A percentile compares a stretch with the other conserved stretches of the same genome.
phyloP scores from a whole-genome alignment of 495 filamentous ascomycete genomes.

The Podospora anserina region DNA sequence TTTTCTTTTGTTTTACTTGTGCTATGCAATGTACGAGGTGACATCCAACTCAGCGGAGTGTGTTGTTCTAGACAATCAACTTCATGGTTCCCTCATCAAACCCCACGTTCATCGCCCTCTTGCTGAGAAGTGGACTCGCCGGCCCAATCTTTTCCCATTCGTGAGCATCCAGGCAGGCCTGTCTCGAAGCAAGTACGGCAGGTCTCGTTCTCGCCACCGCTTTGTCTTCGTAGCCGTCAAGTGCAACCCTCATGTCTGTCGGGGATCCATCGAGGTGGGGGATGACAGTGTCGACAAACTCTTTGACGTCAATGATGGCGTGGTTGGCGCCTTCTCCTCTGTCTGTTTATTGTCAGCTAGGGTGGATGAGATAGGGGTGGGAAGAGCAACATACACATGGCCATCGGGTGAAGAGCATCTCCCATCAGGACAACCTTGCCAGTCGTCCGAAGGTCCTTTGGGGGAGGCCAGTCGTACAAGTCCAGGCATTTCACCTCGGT shows the following conservation, averaged over 20 bases:
- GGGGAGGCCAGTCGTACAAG: constrained; percentile 55
- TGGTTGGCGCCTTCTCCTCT: constrained; percentile 47
- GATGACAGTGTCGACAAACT: constrained; percentile 27
- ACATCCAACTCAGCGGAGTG: not conserved
- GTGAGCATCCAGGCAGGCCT: constrained; percentile 64
- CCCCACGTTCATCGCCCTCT: constrained; percentile 29
- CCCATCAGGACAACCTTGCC: constrained; percentile 53
- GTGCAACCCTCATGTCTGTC: constrained; percentile 26
- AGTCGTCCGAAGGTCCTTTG: constrained; percentile 23
- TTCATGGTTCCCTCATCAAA: constrained; percentile 27
- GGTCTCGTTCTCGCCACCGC: constrained; percentile 49
- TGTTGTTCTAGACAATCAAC: not conserved
- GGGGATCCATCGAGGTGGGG: constrained; percentile 5
- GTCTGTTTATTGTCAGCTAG: constrained; percentile 26
- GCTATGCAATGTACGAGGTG: not conserved
- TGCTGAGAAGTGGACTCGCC: constrained; percentile 35
- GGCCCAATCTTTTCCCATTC: constrained; percentile 42
- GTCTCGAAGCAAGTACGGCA: constrained; percentile 54
- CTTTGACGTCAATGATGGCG: constrained; percentile 40
- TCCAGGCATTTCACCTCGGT: constrained; percentile 50
- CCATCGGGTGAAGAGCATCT: constrained; percentile 63
- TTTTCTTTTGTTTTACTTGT: not conserved
- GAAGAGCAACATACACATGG: constrained; percentile 50
- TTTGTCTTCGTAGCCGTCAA: constrained; percentile 50
- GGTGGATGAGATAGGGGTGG: not conserved